These are phyloP conservation scores for Teratosphaeria viscida DNA, from an alignment of 2,329 filamentous ascomycete species.

Conservation along the genomic window DNA sequence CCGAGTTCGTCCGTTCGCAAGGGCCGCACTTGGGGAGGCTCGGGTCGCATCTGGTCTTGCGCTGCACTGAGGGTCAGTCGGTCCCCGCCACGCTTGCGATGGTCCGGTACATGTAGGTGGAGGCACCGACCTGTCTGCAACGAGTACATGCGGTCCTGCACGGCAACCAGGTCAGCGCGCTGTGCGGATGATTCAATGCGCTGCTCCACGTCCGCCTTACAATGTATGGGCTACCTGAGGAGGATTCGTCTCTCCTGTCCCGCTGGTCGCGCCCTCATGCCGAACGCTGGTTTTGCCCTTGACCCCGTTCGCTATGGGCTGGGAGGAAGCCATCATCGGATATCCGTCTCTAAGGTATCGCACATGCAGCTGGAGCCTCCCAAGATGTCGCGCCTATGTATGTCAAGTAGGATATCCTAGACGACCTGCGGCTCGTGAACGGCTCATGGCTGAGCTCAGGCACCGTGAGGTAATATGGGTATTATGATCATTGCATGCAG, in stretches of 20 bases:
- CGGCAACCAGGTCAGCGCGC: background rate
- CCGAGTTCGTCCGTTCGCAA: slow-evolving; percentile 81
- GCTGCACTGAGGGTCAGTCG: slow-evolving; percentile 40
- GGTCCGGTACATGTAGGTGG: background rate
- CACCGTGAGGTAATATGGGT: background rate
- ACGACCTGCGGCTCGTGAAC: background rate
- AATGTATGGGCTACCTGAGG: slow-evolving; percentile 63
- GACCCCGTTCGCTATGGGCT: background rate
- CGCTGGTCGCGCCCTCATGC: slow-evolving; percentile 8
- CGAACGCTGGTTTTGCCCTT: slow-evolving; percentile 17
- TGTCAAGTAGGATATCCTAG: background rate
- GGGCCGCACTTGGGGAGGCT: slow-evolving; percentile 83
- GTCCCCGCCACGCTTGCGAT: background rate
- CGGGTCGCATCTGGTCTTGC: slow-evolving; percentile 93
- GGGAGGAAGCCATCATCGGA: background rate
- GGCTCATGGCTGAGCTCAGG: background rate
- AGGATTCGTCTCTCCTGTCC: slow-evolving; percentile 30
- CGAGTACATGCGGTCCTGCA: slow-evolving; percentile 53
- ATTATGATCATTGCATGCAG: background rate
- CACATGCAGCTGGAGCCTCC: background rate
- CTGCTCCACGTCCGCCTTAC: background rate
- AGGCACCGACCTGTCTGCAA: slow-evolving; percentile 57
- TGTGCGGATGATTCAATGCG: background rate
- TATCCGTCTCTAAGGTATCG: background rate
- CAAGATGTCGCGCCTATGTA: background rate